These are phyloP conservation scores for Firmiana major DNA, from an alignment of 345 rosid species.

Conservation along the genomic window DNA sequence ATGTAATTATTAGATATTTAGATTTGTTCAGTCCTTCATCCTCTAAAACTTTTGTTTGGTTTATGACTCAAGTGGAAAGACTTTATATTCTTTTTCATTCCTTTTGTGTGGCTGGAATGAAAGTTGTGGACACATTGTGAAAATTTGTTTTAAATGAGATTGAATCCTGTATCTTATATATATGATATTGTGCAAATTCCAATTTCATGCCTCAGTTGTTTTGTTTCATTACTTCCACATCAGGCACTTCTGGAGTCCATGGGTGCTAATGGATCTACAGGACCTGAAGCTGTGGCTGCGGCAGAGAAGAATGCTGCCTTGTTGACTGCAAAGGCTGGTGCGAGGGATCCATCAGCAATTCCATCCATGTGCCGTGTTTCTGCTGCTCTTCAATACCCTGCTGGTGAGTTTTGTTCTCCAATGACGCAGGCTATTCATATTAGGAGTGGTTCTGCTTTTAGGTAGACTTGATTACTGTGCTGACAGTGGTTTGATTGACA, in stretches of 20 bases:
- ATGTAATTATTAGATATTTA: background rate
- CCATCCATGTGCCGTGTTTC: constrained; percentile 96
- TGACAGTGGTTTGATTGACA: background rate
- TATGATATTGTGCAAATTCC: background rate
- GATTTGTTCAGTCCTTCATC: background rate
- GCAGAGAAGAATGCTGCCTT: constrained; percentile 94
- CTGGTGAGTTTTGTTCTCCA: constrained; percentile 37
- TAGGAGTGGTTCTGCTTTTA: background rate
- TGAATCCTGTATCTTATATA: background rate
- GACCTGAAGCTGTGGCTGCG: constrained; percentile 81
- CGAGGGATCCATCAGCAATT: constrained; percentile 97
- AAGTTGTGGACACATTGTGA: background rate
- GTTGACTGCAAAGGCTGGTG: constrained; percentile 97
- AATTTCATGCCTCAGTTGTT: constrained; percentile 14
- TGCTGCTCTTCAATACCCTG: constrained; percentile 93
- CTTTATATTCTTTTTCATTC: background rate
- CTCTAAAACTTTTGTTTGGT: background rate
- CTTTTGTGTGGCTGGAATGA: background rate
- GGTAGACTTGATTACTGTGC: background rate
- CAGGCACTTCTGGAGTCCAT: constrained; percentile 90
- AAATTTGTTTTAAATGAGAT: background rate
- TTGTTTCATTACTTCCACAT: constrained; percentile 20
- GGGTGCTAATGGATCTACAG: constrained; percentile 88
- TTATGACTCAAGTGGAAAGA: background rate
- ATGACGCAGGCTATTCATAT: constrained; percentile 1